These are phyloP conservation scores for Cocos nucifera DNA, from an alignment of 176 grass and related monocot species.

Conservation along the genomic window DNA sequence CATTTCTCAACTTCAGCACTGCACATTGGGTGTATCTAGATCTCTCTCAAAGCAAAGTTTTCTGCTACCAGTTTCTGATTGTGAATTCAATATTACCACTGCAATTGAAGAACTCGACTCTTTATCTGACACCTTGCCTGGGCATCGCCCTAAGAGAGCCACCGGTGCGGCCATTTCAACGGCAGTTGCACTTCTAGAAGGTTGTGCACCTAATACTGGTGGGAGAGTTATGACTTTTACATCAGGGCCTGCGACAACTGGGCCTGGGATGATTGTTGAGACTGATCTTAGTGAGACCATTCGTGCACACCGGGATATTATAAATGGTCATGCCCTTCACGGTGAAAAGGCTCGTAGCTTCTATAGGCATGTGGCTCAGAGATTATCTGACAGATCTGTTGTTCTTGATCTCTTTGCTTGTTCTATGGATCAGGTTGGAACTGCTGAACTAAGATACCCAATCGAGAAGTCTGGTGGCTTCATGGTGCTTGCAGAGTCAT, in stretches of 20 bases:
- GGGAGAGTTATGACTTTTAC: conserved; percentile 81
- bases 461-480: conserved; percentile 80
- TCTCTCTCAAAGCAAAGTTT: conserved; percentile 41
- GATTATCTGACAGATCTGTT: conserved; percentile 58
- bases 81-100: conserved; percentile 88
- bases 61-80: conserved; percentile 81
- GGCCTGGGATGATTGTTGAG: conserved; percentile 74
- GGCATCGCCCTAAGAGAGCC: conserved; percentile 51
- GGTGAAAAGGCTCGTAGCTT: conserved; percentile 54
- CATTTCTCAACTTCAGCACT: conserved; percentile 30
- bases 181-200: conserved; percentile 86
- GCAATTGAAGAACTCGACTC: conserved; percentile 67
- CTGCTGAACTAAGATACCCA: conserved; percentile 72
- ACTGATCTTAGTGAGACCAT: conserved; percentile 69
- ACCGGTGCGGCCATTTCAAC: conserved; percentile 73
- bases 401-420: conserved; percentile 86
- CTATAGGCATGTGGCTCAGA: conserved; percentile 70
- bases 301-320: conserved; percentile 75
- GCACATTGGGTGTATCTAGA: conserved; percentile 39
- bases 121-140: conserved; percentile 32
- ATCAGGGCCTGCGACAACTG: conserved; percentile 77
- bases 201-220: conserved; percentile 43
- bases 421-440: conserved; percentile 92
- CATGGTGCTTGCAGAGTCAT: conserved; percentile 73
- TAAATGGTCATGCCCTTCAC: conserved; percentile 50